Conservation (phyloP, 192 early-diverging fungal genomes). For the Entomortierella chlamydospora region DNA sequence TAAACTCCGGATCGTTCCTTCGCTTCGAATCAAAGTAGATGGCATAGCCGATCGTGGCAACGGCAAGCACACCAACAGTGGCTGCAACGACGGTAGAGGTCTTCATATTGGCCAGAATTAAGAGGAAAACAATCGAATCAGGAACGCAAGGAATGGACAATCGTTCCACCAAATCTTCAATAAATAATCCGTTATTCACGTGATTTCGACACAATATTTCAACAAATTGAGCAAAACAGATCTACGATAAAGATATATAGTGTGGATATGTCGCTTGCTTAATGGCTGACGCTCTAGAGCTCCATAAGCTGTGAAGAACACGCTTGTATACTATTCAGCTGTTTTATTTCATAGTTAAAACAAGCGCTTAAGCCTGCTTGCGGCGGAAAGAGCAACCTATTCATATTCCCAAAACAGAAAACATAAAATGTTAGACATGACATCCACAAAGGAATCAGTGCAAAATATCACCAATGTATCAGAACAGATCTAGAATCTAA, state of each 20-base stretch:
- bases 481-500: neutral
- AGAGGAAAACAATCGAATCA: slow-evolving; percentile 4
- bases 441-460: neutral
- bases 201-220: too few species aligned
- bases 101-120: slow-evolving; percentile 27
- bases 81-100: slow-evolving; percentile 47
- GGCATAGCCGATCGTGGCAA: slow-evolving; percentile 79
- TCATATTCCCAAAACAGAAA: neutral
- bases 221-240: too few species aligned
- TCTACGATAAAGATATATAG: neutral
- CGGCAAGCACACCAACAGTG: slow-evolving; percentile 67
- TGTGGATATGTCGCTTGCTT: neutral
- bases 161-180: too few species aligned
- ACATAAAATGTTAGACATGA: neutral
- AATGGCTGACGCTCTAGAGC: neutral
- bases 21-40: slow-evolving; percentile 96
- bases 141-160: neutral
- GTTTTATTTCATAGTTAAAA: slow-evolving; percentile 29
- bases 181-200: neutral
- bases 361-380: slow-evolving; percentile 56
- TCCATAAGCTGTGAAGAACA: neutral
- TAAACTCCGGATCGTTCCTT: slow-evolving; percentile 86
- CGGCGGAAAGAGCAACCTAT: slow-evolving; percentile 57
- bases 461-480: neutral
- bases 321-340: slow-evolving; percentile 19